Evolutionary conservation across 1,139 yeast species (phyloP).

Genomic region (Diutina ranongensis): DNA sequence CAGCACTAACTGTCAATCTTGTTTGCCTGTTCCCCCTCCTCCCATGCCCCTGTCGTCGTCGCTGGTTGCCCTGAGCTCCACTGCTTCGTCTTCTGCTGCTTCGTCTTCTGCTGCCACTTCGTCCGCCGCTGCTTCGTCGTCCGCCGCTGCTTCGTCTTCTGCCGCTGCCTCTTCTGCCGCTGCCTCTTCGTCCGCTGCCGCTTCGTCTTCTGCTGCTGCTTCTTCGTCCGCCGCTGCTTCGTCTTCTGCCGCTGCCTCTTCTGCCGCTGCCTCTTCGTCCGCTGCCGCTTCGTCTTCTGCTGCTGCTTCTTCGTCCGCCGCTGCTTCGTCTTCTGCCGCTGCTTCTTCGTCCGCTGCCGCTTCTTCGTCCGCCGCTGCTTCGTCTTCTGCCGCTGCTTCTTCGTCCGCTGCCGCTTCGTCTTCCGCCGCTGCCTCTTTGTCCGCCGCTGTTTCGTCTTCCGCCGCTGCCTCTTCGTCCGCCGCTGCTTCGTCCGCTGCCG

Average conservation of each 20-base stretch:
- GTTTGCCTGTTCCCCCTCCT: neutral
- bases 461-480: neutral
- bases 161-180: neutral
- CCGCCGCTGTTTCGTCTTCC: neutral
- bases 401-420: neutral
- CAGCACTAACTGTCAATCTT: neutral
- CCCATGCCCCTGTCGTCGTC: neutral
- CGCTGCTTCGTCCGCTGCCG: neutral
- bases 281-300: neutral
- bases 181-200: too few relatives aligned
- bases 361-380: too few relatives aligned
- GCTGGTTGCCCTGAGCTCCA: neutral
- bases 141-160: neutral
- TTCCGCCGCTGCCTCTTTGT: conserved; percentile 1
- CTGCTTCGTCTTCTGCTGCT: neutral
- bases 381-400: neutral
- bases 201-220: neutral
- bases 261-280: neutral
- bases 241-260: neutral
- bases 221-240: neutral
- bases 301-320: neutral
- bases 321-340: neutral
- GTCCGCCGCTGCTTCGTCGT: too few relatives aligned
- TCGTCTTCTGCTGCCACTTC: neutral
- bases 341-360: too few relatives aligned